Base-by-base conservation (phyloP, 1,139 yeast genomes). In the Tardiomyces digboiensis region DNA sequence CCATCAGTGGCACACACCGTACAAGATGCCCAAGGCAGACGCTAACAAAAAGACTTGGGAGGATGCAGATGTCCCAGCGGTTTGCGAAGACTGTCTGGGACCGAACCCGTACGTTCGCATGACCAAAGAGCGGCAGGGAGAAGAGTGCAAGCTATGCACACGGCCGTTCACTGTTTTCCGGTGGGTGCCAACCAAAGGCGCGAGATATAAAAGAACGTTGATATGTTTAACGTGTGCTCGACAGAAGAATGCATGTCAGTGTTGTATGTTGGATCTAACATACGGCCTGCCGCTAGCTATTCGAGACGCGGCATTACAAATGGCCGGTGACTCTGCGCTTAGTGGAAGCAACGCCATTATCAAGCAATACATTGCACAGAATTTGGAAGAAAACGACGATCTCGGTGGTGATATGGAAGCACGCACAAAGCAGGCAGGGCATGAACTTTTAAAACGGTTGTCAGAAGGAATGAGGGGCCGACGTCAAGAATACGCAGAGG, bases 241-340 rank as follows among this genome's bases (percentile, higher is more conserved):
- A 39, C 76, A 82, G 41, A 74, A 82, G 51, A 82, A 85, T 63
- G 83, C 95, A 52, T 91, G 98, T 58, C 97, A 91, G 60, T 66
- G 80, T 19, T 91, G 98, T 60, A 75, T 87, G 77, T 64, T 84
- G 39, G 97, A 91, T 64, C 68, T 87, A 42, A 76, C 81, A 21
- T 85, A 80, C 66, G 84, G 88, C 5, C 75, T 91, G 21, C 89
- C 96, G 0, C 61, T 87, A 16, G 79, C 82, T 18, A 68, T 88
- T 7, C 67, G 97, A 48, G 97, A 89, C 54, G 79, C 89, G 1
- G 87, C 95, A 1, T 64, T 88, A 56, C 79, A 80, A 55, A 72
- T 87, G 74, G 83, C 91, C 4, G 84, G 83, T 7, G 61, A 57
- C 12, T 58, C 60, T 2, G 58, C 71, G 10, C 19, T 16, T 46